phyloP scores from a whole-genome alignment of 345 rosid genomes.

The Eucalyptus regnans region DNA sequence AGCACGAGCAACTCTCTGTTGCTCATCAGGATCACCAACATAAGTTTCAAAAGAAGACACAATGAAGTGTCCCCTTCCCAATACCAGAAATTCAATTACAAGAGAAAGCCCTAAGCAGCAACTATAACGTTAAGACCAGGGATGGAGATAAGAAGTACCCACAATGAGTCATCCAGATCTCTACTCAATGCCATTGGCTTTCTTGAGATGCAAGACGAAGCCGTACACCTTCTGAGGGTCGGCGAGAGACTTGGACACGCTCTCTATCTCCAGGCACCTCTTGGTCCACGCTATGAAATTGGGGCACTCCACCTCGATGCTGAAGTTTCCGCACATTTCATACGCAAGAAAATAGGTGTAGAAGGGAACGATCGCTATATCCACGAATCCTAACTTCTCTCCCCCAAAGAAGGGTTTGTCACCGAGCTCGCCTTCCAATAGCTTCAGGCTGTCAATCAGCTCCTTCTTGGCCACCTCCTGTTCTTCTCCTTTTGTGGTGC shows the following conservation, averaged over 20 bases:
- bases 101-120: background rate
- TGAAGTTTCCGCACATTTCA: constrained; percentile 16
- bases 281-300: constrained; percentile 17
- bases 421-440: constrained; percentile 8
- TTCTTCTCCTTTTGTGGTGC: background rate
- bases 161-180: background rate
- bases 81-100: background rate
- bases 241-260: constrained; percentile 1
- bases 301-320: constrained; percentile 14
- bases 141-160: background rate
- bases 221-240: background rate
- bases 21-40: background rate
- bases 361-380: constrained; percentile 3
- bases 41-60: background rate
- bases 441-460: background rate
- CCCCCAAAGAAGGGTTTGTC: constrained; percentile 21
- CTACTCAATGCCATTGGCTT: background rate
- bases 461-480: no score
- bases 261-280: constrained; percentile 22
- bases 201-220: background rate
- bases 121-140: background rate
- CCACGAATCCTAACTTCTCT: constrained; percentile 14
- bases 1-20: background rate
- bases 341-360: constrained; percentile 6
- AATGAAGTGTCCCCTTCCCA: background rate